Evolutionary conservation across 2,329 filamentous ascomycete genomes (phyloP), one percentile per base, ranked within the genome.

Genomic region (Periconia macrospinosa): DNA sequence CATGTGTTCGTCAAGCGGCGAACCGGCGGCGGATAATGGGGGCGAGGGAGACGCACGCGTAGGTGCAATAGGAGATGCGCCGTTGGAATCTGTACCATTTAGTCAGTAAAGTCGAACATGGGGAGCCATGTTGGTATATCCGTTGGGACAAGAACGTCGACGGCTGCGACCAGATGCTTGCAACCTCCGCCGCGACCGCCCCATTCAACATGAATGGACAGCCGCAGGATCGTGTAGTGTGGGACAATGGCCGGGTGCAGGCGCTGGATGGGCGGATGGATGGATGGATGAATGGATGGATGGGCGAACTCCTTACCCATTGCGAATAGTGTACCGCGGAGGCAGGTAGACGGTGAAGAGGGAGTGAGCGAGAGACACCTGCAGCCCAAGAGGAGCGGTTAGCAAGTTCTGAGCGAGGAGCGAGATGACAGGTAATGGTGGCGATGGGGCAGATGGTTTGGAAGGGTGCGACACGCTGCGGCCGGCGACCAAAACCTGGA

Each of bases 1-100:
- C 73, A 79, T 83, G 69, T 81, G 80, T 65, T 85, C 81, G 62
- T 83, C 81, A 65, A 79, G 78, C 54, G 82, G 83, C 59, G 82
- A 81, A 75, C 81, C 82, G 66, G 79, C 79, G 56, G 77, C 71
- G 44, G 75, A 67, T 40, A 72, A 66, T 49, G 79, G 74, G 54
- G 77, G 78, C 53, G 75, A 71, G 55, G 78, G 78, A 37, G 79
- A 80, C 54, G 76, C 76, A 67, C 78, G 75, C 62, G 73, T 71
- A 46, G 78, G 76, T 54, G 75, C 74, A 47, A 69, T 65, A 54
- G 76, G 69, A 52, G 74, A 69, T 54, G 73, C 70, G 66, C 77
- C 76, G 74, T 78, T 79, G 64, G 76, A 74, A 63, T 78, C 77
- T 79, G 68, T 60, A 45, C 35, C 45, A 41, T 15, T 20, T 19